phyloP scores from a whole-genome alignment of 129 eudicot genomes.

The Tagetes erecta region DNA sequence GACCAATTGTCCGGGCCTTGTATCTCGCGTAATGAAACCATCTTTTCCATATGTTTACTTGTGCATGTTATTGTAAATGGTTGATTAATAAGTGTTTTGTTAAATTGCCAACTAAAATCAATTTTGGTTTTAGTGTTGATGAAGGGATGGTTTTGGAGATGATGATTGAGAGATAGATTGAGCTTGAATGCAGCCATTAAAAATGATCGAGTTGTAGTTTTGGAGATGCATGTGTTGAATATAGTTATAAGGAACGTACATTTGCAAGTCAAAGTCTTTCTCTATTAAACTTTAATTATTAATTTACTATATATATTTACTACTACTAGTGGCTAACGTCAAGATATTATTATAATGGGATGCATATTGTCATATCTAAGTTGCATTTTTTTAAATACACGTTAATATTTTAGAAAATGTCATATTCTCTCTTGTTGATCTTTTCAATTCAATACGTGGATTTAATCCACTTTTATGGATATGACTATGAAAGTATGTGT shows the following conservation, averaged over 20 bases:
- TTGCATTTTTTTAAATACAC: neutral
- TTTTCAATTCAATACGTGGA: too few species aligned
- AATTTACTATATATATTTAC: neutral
- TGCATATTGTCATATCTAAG: neutral
- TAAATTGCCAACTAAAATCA: neutral
- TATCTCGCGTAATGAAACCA: neutral
- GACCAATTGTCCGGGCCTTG: constrained; percentile 48
- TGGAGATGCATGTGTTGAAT: neutral
- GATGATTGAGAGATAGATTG: constrained; percentile 9
- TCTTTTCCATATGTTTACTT: neutral
- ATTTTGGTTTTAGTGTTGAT: constrained; percentile 1
- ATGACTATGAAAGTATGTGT: too few species aligned
- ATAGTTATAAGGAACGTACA: constrained; percentile 13
- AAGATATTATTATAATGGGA: neutral
- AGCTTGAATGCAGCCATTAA: constrained; percentile 29
- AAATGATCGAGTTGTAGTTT: too few species aligned
- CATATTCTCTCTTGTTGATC: neutral
- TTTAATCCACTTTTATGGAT: too few species aligned
- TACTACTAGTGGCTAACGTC: neutral
- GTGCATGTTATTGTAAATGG: neutral
- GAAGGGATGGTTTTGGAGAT: constrained; percentile 5
- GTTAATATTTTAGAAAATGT: neutral
- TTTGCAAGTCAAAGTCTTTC: constrained; percentile 19
- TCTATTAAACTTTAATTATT: neutral
- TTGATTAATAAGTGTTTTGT: neutral